phyloP scores from a whole-genome alignment of 2,329 filamentous ascomycete genomes.

The Leptographium galeiforme region DNA sequence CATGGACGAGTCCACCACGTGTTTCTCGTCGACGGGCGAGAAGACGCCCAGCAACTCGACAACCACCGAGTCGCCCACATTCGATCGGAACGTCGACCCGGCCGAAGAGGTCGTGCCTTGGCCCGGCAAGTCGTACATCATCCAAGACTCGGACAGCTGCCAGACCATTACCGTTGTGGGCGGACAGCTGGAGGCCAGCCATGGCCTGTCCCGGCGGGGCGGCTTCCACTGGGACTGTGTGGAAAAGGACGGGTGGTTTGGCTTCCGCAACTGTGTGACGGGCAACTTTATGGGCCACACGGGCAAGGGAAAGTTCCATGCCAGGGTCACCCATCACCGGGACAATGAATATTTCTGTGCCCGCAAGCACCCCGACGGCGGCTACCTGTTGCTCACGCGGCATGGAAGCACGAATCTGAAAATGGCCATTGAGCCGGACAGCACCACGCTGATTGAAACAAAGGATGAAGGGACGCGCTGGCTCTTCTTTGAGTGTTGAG shows the following conservation, averaged over 20 bases:
- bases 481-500: neutral
- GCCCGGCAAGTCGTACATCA: neutral
- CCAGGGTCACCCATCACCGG: neutral
- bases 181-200: neutral
- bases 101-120: neutral
- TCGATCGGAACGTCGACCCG: neutral
- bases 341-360: neutral
- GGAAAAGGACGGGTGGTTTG: neutral
- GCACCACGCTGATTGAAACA: neutral
- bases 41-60: no score
- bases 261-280: neutral
- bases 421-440: neutral
- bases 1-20: no score
- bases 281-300: neutral
- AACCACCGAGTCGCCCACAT: no score
- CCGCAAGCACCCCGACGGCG: neutral
- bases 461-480: neutral
- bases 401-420: neutral
- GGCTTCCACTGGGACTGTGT: neutral
- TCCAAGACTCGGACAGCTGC: neutral
- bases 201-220: neutral
- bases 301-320: neutral
- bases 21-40: no score
- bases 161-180: neutral
- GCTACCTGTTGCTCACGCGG: neutral